Conservation (phyloP, 2,329 filamentous ascomycete genomes). For the Diaporthe ilicicola region DNA sequence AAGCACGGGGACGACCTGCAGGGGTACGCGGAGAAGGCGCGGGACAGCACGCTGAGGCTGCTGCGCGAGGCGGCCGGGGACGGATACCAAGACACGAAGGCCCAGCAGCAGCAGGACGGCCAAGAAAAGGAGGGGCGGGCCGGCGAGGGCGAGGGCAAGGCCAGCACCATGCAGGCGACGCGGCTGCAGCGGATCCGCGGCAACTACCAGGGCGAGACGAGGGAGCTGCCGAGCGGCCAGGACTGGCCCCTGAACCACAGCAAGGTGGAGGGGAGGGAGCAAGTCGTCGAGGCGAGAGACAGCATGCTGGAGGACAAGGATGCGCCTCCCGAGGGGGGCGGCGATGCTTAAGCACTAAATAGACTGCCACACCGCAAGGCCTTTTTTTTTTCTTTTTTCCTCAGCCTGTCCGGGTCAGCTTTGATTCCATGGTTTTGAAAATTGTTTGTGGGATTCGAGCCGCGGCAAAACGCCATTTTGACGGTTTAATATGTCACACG, state of each 20-base stretch:
- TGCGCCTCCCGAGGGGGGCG: not conserved
- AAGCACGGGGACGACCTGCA: slow-evolving; percentile 43
- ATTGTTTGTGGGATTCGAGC: not conserved
- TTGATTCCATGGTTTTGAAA: not conserved
- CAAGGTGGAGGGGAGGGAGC: not conserved
- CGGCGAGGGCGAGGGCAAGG: not conserved
- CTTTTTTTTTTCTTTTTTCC: no score
- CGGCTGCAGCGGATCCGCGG: not conserved
- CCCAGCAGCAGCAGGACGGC: no score
- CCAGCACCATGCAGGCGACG: not conserved
- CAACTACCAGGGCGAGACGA: not conserved
- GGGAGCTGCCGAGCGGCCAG: slow-evolving; percentile 8
- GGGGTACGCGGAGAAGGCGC: slow-evolving; percentile 39
- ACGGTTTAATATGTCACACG: no score
- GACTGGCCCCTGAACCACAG: not conserved
- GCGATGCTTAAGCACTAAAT: not conserved
- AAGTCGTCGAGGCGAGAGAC: not conserved
- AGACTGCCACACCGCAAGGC: no score
- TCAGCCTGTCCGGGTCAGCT: not conserved
- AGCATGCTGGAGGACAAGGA: not conserved
- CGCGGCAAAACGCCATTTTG: not conserved
- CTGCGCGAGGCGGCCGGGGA: slow-evolving; percentile 21
- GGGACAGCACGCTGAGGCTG: slow-evolving; percentile 20
- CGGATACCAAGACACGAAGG: rapidly evolving
- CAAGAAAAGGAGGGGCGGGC: no score